These are phyloP conservation scores for Fusarium nurragi DNA, from an alignment of 2,329 filamentous ascomycete genomes.

Conservation along the genomic window DNA sequence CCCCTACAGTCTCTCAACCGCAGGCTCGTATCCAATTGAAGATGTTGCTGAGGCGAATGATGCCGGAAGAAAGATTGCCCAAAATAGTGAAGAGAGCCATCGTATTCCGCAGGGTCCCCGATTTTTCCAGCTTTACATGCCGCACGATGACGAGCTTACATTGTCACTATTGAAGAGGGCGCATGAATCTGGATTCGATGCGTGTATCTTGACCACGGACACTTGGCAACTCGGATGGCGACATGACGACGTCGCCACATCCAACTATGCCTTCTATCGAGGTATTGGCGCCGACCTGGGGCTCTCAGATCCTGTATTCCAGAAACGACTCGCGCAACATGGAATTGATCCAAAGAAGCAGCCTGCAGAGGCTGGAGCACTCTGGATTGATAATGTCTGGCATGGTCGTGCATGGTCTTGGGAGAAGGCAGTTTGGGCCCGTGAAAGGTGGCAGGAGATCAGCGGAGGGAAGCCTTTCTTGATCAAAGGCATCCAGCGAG, in stretches of 20 bases:
- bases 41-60: slow-evolving; percentile 5
- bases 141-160: neutral
- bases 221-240: slow-evolving; percentile 17
- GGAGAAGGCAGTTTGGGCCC: slow-evolving; percentile 15
- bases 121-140: slow-evolving; percentile 19
- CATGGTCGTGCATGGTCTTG: slow-evolving; percentile 21
- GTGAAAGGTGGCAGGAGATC: slow-evolving; percentile 13
- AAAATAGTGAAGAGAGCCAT: neutral
- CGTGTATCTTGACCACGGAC: slow-evolving; percentile 3
- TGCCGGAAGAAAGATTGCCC: neutral
- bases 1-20: slow-evolving; percentile 7
- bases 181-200: neutral
- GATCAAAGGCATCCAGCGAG: slow-evolving; percentile 20
- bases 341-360: slow-evolving; percentile 14
- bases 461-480: slow-evolving; percentile 14
- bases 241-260: slow-evolving; percentile 10
- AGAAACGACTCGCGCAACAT: neutral
- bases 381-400: slow-evolving; percentile 24
- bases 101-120: neutral
- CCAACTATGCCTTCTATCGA: slow-evolving; percentile 8
- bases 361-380: slow-evolving; percentile 4
- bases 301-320: slow-evolving; percentile 6
- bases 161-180: neutral
- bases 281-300: slow-evolving; percentile 11
- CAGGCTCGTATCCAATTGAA: slow-evolving; percentile 9